Evolutionary conservation across 345 rosid species (phyloP).

Genomic region (Pugionium cornutum): DNA sequence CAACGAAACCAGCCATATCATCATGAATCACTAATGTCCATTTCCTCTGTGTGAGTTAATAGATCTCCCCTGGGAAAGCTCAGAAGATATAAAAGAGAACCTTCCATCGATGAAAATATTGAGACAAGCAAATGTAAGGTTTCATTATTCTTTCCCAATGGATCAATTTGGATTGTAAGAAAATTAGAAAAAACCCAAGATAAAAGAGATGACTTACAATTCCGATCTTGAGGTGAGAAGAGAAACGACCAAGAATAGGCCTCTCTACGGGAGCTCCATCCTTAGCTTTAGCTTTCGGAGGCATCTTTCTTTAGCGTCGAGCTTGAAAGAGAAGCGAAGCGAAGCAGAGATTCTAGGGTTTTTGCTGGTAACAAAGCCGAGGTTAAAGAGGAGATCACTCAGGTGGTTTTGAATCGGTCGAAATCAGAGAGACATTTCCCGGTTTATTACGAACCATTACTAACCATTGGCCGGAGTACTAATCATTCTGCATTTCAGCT

Average conservation of each 20-base stretch:
- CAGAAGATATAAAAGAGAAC: neutral
- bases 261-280: slow-evolving; percentile 90
- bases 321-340: slow-evolving; percentile 3
- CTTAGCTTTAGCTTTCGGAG: slow-evolving; percentile 89
- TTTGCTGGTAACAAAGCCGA: slow-evolving; percentile 30
- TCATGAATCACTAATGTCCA: slow-evolving; percentile 11
- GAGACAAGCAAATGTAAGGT: neutral
- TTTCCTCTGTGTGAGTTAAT: slow-evolving; percentile 7
- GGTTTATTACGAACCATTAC: slow-evolving; percentile 21
- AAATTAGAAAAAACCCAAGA: neutral
- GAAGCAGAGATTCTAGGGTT: slow-evolving; percentile 46
- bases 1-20: neutral
- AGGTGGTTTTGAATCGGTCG: slow-evolving; percentile 26
- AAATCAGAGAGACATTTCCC: slow-evolving; percentile 11
- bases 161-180: slow-evolving; percentile 6
- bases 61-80: slow-evolving; percentile 4
- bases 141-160: neutral
- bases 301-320: slow-evolving; percentile 49
- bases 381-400: slow-evolving; percentile 27
- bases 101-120: slow-evolving; percentile 1
- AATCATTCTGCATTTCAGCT: too few relatives aligned
- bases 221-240: slow-evolving; percentile 99
- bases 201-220: slow-evolving; percentile 50
- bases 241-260: slow-evolving; percentile 95
- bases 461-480: too few relatives aligned